Base-by-base conservation (phyloP, 73 alveolate species). In the Breviolum minutum region DNA sequence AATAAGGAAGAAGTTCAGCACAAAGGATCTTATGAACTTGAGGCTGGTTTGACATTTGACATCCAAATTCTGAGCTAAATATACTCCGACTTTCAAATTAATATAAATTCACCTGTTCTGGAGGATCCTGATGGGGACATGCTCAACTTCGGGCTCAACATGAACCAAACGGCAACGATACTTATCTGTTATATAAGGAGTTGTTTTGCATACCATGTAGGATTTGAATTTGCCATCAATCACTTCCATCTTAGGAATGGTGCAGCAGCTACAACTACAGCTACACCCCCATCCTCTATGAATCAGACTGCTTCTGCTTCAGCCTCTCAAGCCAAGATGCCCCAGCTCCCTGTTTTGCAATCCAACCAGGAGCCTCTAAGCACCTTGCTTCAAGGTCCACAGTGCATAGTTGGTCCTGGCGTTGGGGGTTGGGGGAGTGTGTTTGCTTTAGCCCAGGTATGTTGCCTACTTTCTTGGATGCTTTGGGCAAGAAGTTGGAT, bases 401-500 rank as follows among this genome's bases (percentile, higher is more conserved):
- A 29, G 24, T 77, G 77, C 24, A 17, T 14, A 68, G 77, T 68
- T 68, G 77, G 17, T 68, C 77, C 17, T 68, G 77, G 77, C 17
- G 2, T 68, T 17, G 77, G 77, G 24, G n/a, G n/a, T 68, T 14
- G 24, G n/a, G n/a, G 77, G 77, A 14, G 2, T 68, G 77, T 17
- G 17, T 68, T 0, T 27, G 87, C 17, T 27, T 77, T 29, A 1
- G 19, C 87, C 63, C 63, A 77, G 87, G 87, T 22, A 77, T 77
- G 64, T 63, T 77, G 62, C 87, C 87, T 7, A 77, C 63, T 17
- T 77, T 77, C 30, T 17, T 77, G 61, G 87, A 77, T 26, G 87
- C 87, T 22, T 30, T 77, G 61, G 87, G 87, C 16, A 77, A 77
- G 87, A 77, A 77, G 26, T 9, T 77, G 63, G 87, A 77, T 26